phyloP scores from a whole-genome alignment of 441 rosid species.

The Syzygium malaccense region DNA sequence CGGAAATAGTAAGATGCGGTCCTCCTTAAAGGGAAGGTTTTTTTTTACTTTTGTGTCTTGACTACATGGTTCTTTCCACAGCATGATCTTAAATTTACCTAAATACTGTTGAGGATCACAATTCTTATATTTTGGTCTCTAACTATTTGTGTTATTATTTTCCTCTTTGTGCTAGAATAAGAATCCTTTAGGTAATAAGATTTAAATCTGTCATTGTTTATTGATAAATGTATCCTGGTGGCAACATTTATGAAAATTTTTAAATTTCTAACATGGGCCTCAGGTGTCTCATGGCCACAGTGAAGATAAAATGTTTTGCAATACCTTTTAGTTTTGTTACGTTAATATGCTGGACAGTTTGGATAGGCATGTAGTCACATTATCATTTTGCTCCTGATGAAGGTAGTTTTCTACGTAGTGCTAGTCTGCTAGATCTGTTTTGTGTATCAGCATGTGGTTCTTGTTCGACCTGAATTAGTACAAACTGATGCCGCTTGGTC shows the following conservation, averaged over 20 bases:
- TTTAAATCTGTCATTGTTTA: background rate
- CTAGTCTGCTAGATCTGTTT: background rate
- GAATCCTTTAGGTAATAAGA: background rate
- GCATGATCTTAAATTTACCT: background rate
- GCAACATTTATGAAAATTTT: background rate
- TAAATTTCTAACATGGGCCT: background rate
- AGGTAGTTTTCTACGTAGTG: background rate
- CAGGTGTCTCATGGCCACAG: background rate
- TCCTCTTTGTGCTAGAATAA: background rate
- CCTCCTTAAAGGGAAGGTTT: background rate
- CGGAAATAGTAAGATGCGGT: background rate
- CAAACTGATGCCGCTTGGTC: background rate
- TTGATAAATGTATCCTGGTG: background rate
- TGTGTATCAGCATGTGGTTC: background rate
- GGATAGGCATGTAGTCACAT: background rate
- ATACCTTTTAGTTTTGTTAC: background rate
- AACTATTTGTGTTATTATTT: background rate
- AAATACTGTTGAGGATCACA: background rate
- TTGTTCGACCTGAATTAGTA: background rate
- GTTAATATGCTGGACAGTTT: background rate
- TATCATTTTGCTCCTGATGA: background rate
- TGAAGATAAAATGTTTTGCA: background rate
- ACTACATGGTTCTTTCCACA: background rate
- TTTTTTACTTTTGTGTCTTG: background rate
- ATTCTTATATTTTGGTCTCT: background rate